Base-by-base conservation (phyloP, 1,284 basidiomycete species). In the Paramarasmius palmivorus region DNA sequence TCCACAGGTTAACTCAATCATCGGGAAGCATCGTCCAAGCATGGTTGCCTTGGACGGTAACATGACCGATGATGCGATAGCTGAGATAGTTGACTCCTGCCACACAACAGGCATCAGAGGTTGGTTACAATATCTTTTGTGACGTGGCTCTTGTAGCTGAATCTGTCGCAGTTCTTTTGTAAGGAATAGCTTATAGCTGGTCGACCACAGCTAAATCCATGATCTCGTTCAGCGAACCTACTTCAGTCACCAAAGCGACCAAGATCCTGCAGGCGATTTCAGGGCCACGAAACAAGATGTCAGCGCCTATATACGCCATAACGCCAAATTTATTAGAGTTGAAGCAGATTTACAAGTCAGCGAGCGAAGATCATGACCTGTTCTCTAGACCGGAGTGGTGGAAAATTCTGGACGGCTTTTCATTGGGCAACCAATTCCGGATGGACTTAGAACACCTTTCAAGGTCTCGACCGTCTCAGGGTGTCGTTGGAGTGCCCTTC, bases 21-120 rank as follows among this genome's bases (percentile, higher is more conserved):
- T 86, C 12, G 46, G 68, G 29, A 64, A 65, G 34, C 73, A 82
- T 49, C 63, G 59, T 15, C 89, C 92, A 0, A 63, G 59, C 19
- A 63, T 96, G 15, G 78, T 97, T 15, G 90, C 84, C 1, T 68
- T 97, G 25, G 96, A 98, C 64, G 93, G 84, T 0, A 98, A 98
- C 68, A 67, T 93, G 45, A 78, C 80, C 0, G 64, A 83, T 0
- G 68, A 76, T 1, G 68, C 80, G 0, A 76, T 97, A 26, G 65
- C 69, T 12, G 58, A 67, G 0, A 57, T 94, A 10, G 70, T 93
- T 6, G 58, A 69, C 4, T 71, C 81, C 63, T 81, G 84, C 64
- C 63, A 69, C 39, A 59, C 71, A 34, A 63, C 74, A 38, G 61
- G 68, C 4, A 81, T 87, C 26, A 66, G 67, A 63, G 78, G 90